Percentiles rank a stretch among this genome's conserved stretches.
Conservation (phyloP, 129 eudicot genomes). For the Logfia minima region DNA sequence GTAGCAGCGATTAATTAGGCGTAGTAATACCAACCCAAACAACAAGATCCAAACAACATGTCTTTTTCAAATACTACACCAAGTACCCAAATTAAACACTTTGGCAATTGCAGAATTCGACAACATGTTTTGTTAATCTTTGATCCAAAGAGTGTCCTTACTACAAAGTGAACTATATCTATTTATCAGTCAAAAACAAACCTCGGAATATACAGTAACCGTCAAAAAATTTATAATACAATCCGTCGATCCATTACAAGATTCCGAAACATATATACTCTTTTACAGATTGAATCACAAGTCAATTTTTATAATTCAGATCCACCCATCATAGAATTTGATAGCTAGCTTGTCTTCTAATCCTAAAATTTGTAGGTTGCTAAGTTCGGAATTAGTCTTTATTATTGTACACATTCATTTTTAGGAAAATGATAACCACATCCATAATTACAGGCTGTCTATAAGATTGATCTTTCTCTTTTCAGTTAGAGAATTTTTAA, state of each 20-base stretch:
- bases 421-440: too few species aligned
- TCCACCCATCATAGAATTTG: not conserved
- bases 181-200: not conserved
- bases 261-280: not conserved
- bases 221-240: not conserved
- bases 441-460: too few species aligned
- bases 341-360: slow-evolving; percentile 3
- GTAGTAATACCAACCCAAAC: not conserved
- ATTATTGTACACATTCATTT: too few species aligned
- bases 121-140: not conserved
- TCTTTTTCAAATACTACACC: not conserved
- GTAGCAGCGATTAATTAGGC: too few species aligned
- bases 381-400: too few species aligned
- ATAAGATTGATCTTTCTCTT: too few species aligned
- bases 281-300: not conserved
- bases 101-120: not conserved
- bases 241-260: not conserved
- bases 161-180: not conserved
- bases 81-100: not conserved
- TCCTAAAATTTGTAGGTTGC: too few species aligned
- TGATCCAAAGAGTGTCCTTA: slow-evolving; percentile 12
- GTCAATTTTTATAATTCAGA: too few species aligned
- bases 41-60: not conserved
- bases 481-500: too few species aligned
- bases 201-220: not conserved